Base-by-base conservation (phyloP, 2,329 filamentous ascomycete genomes). In the Aspergillus melleus region DNA sequence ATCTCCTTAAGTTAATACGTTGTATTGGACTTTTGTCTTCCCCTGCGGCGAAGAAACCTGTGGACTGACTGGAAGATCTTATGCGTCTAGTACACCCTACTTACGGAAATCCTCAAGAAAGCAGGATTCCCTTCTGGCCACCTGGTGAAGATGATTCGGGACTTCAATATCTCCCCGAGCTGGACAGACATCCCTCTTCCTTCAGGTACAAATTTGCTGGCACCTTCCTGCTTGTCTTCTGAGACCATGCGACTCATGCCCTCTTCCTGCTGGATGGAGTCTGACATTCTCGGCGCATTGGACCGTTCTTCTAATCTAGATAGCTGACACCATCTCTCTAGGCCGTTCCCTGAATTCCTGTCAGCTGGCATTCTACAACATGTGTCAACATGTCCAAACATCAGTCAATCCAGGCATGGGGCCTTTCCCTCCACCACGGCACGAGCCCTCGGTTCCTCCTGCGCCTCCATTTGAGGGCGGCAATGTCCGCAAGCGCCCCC, bases 101-200 rank as follows among this genome's bases (percentile, higher is more conserved):
- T 79, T 59, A 76, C 76, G 24, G 73, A 79, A 63, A 77, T 80
- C 51, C 64, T 80, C 60, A 77, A 76, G 62, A 74, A 76, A 60
- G 72, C 73, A 30, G 68, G 69, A 50, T 68, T 79, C 30, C 69
- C 75, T 47, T 77, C 76, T 12, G 70, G 59, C 32, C 69, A 70
- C 67, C 68, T 79, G 49, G 68, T 77, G 60, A 72, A 68, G 52
- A 68, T 79, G 57, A 75, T 79, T 61, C 70, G 69, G 61, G 74
- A 77, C 11, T 69, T 72, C 57, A 66, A 70, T 60, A 74, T 79
- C 56, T 58, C 56, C 42, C 76, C 76, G 52, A 71, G 62, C 57
- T 79, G 75, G 76, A 65, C 66, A 52, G 72, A 79, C 66, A 79
- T 79, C 55, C 76, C 75, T 42, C 71, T 79, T 56, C 77, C 77